These are phyloP conservation scores for Endotrypanum monterogeii DNA, from an alignment of 208 protist species.

Conservation along the genomic window DNA sequence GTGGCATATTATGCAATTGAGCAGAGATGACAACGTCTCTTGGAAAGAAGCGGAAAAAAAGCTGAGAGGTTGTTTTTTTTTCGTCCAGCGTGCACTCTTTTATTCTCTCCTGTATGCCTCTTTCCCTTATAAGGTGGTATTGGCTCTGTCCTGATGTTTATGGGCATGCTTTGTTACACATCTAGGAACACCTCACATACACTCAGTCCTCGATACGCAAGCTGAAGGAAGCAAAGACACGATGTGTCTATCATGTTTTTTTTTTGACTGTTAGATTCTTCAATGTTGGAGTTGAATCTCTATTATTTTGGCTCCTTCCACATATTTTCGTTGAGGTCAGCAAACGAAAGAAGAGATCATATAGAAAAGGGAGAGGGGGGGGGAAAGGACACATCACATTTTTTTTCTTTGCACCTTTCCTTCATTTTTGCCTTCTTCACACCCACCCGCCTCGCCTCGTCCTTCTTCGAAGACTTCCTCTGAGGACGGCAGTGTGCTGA, in stretches of 20 bases:
- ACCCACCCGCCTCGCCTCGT: neutral
- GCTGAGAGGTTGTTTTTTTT: neutral
- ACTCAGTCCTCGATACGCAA: neutral
- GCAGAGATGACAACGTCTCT: neutral
- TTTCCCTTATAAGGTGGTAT: neutral
- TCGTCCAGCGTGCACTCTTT: too few species aligned
- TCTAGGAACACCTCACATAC: neutral
- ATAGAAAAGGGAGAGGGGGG: neutral
- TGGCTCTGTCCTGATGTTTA: neutral
- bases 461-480: neutral
- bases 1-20: neutral
- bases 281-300: neutral
- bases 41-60: neutral
- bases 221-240: neutral
- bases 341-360: neutral
- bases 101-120: neutral
- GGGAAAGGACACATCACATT: neutral
- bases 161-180: neutral
- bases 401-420: neutral
- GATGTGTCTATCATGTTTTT: neutral
- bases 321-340: neutral
- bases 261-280: neutral
- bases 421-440: neutral
- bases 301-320: neutral
- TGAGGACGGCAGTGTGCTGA: neutral